A percentile compares a stretch with the other conserved stretches of the same genome.
These are phyloP conservation scores for Podila minutissima DNA, from an alignment of 192 early-diverging fungal genomes.

Conservation along the genomic window DNA sequence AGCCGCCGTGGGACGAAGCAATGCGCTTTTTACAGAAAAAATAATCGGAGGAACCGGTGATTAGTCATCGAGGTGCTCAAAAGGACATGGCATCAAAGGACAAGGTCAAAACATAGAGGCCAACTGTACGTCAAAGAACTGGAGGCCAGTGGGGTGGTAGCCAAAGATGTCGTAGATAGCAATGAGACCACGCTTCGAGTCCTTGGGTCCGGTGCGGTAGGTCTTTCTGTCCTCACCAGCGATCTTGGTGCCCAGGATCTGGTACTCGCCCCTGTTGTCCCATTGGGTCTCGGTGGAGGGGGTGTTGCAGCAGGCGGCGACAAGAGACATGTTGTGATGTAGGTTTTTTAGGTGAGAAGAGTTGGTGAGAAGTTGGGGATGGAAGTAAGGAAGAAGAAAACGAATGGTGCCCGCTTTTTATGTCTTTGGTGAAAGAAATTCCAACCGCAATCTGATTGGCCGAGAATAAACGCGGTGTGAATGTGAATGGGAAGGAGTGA, in stretches of 20 bases:
- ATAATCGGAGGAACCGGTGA: no score
- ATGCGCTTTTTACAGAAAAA: constrained; percentile 3
- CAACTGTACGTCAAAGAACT: constrained; percentile 71
- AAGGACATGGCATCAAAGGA: neutral
- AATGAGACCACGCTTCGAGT: constrained; percentile 69
- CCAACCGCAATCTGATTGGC: no score
- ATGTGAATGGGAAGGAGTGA: no score
- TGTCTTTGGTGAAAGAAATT: no score
- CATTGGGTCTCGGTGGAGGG: constrained; percentile 32
- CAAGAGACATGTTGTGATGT: constrained; percentile 17
- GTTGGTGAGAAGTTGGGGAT: no score
- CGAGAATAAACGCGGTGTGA: no score
- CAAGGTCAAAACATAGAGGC: neutral
- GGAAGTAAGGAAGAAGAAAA: no score
- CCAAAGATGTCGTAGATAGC: constrained; percentile 79
- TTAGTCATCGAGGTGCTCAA: neutral
- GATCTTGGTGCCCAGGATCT: constrained; percentile 14
- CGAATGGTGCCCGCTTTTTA: no score
- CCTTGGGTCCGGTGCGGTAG: constrained; percentile 48
- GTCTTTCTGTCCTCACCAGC: constrained; percentile 25
- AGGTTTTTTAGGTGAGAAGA: no score
- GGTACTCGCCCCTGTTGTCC: constrained; percentile 25
- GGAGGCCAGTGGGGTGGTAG: constrained; percentile 64
- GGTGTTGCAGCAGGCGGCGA: constrained; percentile 41
- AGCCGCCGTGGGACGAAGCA: constrained; percentile 59